Conservation (phyloP, 225 moss, liverwort and hornwort genomes). For the Climacium dendroides region DNA sequence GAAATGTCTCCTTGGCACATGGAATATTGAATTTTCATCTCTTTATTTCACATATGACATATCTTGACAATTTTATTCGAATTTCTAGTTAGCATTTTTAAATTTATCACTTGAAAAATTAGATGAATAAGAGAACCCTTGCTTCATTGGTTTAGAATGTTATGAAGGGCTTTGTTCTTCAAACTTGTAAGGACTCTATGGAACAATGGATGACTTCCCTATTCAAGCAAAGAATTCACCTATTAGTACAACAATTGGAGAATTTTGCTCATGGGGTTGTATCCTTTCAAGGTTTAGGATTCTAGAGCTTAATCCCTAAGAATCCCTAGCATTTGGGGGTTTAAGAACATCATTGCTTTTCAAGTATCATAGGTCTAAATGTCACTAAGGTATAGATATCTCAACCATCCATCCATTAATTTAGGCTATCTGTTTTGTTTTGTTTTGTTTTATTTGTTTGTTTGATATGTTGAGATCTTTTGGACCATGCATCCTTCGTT, state of each 20-base stretch:
- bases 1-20: neutral
- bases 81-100: too few relatives aligned
- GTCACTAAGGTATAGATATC: neutral
- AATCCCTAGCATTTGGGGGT: neutral
- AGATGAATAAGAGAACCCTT: too few relatives aligned
- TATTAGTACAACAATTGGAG: neutral
- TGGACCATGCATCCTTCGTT: too few relatives aligned
- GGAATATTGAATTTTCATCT: neutral
- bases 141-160: neutral
- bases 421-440: too few relatives aligned
- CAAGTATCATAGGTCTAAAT: neutral
- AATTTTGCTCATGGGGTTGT: fast-evolving
- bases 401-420: too few relatives aligned
- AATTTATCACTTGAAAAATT: too few relatives aligned
- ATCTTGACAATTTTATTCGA: too few relatives aligned
- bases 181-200: fast-evolving
- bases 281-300: neutral
- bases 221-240: neutral
- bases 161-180: neutral
- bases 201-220: neutral
- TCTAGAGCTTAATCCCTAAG: neutral
- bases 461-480: too few relatives aligned
- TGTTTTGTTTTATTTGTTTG: too few relatives aligned
- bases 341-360: neutral
- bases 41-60: neutral